Evolutionary conservation across 2,329 filamentous ascomycete species (phyloP), one percentile per base, ranked within the genome.

Genomic region (Hirsutella minnesotensis): DNA sequence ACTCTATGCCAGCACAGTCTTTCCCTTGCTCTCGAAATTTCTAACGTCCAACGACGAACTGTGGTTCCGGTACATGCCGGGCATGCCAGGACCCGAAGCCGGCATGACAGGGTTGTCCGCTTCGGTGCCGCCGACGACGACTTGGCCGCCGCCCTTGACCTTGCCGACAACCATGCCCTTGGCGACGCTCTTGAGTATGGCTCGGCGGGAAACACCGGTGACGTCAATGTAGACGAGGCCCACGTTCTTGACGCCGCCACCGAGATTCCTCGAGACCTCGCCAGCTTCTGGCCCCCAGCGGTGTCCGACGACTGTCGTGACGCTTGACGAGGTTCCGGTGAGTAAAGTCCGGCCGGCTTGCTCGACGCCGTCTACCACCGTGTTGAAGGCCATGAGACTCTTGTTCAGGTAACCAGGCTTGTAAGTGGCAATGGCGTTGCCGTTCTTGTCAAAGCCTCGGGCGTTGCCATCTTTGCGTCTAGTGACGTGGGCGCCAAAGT

Each of bases 211-310:
- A 2, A 98, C 92, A 30, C 92, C 92, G 0, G 89, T 83, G 2
- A 94, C 90, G 54, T 98, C 92, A 47, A 98, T 95, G 59, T 98
- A 98, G 27, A 98, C 92, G 22, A 98, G 72, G 5, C 89, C 92
- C 8, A 96, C 92, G 51, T 96, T 98, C 72, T 92, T 95, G 55
- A 95, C 81, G 20, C 89, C 90, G 5, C 86, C 82, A 1, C 87
- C 85, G 18, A 98, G 63, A 42, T 85, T 73, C 35, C 73, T 72
- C 2, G 87, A 82, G 15, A 96, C 70, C 30, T 81, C 73, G 15
- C 88, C 86, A 0, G 92, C 92, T 62, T 98, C 87, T 1, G 75
- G 58, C 4, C 92, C 92, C 68, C 89, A 98, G 48, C 79, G 81
- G 63, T 96, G 92, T n/a, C 81, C 76, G 3, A 96, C 86, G 41